A percentile compares a stretch with the other conserved stretches of the same genome.
Evolutionary conservation across 768 basidiomycete species (phyloP).

Genomic region (Tremella yokohamensis): DNA sequence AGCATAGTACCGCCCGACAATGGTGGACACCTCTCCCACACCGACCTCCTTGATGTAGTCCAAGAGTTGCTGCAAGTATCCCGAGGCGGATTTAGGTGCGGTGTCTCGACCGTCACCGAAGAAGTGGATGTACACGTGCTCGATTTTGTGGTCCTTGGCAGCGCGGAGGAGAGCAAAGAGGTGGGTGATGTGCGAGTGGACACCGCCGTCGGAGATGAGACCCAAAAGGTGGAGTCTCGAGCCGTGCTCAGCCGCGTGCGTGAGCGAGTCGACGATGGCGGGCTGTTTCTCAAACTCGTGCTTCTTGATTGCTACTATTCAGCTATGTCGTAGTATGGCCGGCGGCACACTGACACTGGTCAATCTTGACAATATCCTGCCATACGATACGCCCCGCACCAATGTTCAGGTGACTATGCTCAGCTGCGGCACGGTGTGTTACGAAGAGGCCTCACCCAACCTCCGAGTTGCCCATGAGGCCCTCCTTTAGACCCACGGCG

Average conservation of each 20-base stretch:
- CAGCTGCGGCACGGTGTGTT: slow-evolving; percentile 2
- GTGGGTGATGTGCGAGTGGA: slow-evolving; percentile 92
- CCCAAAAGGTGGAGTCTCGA: slow-evolving; percentile 86
- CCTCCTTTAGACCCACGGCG: slow-evolving; percentile 88
- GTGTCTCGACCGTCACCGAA: slow-evolving; percentile 94
- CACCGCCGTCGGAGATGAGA: slow-evolving; percentile 90
- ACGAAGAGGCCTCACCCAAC: slow-evolving; percentile 66
- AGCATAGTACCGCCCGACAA: slow-evolving; percentile 88
- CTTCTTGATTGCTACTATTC: slow-evolving; percentile 67
- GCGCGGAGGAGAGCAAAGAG: slow-evolving; percentile 85
- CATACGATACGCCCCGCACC: slow-evolving; percentile 92
- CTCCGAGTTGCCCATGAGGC: slow-evolving; percentile 96
- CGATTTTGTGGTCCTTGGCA: slow-evolving; percentile 78
- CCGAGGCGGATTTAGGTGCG: slow-evolving; percentile 74
- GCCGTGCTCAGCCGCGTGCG: slow-evolving; percentile 74
- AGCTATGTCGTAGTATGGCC: neutral
- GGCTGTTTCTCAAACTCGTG: slow-evolving; percentile 75
- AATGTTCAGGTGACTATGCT: slow-evolving; percentile 78
- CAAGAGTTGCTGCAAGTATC: slow-evolving; percentile 71
- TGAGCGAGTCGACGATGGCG: slow-evolving; percentile 66
- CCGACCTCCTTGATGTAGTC: slow-evolving; percentile 71
- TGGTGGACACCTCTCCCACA: slow-evolving; percentile 71
- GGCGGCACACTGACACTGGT: slow-evolving; percentile 57
- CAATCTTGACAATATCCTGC: slow-evolving; percentile 96
- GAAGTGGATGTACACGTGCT: slow-evolving; percentile 86